Evolutionary conservation across 176 grass and related monocot species (phyloP), one percentile per base, ranked within the genome.

Genomic region (Cymbopogon citratus): DNA sequence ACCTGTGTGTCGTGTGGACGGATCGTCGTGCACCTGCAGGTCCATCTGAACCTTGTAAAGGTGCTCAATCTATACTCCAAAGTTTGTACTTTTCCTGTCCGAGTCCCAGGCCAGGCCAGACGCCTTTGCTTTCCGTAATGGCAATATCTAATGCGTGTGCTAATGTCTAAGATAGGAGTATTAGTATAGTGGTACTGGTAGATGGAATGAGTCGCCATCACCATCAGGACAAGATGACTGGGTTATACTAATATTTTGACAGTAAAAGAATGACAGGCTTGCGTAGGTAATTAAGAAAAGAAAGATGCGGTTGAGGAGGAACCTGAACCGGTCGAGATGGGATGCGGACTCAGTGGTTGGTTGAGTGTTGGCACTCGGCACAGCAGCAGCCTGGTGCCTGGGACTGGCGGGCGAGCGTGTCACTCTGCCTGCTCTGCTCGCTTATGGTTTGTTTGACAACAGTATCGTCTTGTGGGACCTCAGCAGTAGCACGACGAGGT

Each of bases 1-100:
- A 56, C 52, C 6, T n/a, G n/a, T n/a, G n/a, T n/a, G 19, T 54
- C 18, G 6, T 54, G 49, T 54, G 49, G 49, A 56, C 52, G 52
- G 52, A 56, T 57, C 54, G 21, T 23, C 54, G 54, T 57, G 7
- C n/a, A 59, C 54, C 54, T 59, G n/a, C 54, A 24, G n/a, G 54
- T 61, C 76, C 15, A 34, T 19, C 48, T 85, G 61, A 75, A 83
- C 34, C 66, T 43, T 80, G 77, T 34, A 71, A 51, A 39, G 63
- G 64, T 45, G 78, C 56, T 66, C 83, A 89, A 85, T 65, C 77
- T 81, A 28, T 80, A 85, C 83, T 85, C 87, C 16, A 44, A 76
- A 38, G 83, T 66, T 89, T 85, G 83, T 82, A 72, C 21, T 63
- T 43, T 83, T 70, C 25, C 34, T 35, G 71, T 59, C 49, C 13